phyloP scores from a whole-genome alignment of 2,329 filamentous ascomycete species.

The Sarocladium strictum region DNA sequence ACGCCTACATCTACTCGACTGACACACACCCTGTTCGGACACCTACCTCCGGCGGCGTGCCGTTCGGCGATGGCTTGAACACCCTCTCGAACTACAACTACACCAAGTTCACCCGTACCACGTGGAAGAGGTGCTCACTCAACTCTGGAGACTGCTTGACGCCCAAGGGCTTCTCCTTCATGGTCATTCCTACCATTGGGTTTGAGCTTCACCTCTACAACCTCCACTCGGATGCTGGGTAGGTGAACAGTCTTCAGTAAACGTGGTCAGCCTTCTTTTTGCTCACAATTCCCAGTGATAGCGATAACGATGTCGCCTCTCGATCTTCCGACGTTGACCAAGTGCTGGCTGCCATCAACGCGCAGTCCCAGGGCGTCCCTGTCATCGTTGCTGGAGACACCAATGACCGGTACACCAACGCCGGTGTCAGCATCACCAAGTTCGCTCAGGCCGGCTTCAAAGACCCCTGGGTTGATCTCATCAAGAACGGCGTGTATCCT shows the following conservation, averaged over 20 bases:
- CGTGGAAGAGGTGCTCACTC: constrained; percentile 54
- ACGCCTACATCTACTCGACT: constrained; percentile 55
- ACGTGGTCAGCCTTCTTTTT: too few relatives aligned
- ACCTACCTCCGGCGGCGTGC: constrained; percentile 58
- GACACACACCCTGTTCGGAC: constrained; percentile 56
- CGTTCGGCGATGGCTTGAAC: constrained; percentile 59
- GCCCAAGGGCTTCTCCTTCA: constrained; percentile 64
- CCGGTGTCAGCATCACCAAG: constrained; percentile 41
- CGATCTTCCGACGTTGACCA: constrained; percentile 55
- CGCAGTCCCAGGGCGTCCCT: constrained; percentile 51
- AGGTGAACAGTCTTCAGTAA: constrained; percentile 7
- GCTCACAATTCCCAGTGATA: constrained; percentile 27
- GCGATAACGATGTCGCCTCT: constrained; percentile 45
- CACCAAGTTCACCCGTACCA: constrained; percentile 47
- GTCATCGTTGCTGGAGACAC: constrained; percentile 61
- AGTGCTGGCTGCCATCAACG: constrained; percentile 50
- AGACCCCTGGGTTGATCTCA: constrained; percentile 55
- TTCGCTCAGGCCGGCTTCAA: constrained; percentile 43
- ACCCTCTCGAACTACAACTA: constrained; percentile 54
- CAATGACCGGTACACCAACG: constrained; percentile 55
- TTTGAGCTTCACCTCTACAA: constrained; percentile 61
- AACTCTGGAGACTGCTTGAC: constrained; percentile 59
- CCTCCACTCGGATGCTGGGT: constrained; percentile 57
- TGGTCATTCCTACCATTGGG: constrained; percentile 49
- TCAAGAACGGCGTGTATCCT: constrained; percentile 40